A percentile compares a stretch with the other conserved stretches of the same genome.
Evolutionary conservation across 768 basidiomycete species (phyloP).

Genomic region (Termitomyces sp.): DNA sequence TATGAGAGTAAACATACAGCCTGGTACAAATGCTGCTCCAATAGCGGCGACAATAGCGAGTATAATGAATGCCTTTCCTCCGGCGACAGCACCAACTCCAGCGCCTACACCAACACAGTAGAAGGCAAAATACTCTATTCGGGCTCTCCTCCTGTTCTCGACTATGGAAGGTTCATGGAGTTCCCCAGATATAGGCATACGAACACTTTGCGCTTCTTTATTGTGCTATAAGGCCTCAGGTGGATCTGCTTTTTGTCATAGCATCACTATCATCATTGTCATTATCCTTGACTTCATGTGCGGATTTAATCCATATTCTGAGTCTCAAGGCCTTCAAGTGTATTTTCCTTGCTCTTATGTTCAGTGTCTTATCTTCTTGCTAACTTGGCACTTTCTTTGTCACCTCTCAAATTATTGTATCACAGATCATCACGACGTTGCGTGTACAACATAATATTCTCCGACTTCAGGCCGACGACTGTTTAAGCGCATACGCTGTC

Average conservation of each 20-base stretch:
- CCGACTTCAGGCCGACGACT: neutral
- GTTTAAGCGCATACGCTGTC: neutral
- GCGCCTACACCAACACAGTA: constrained; percentile 13
- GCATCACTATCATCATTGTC: neutral
- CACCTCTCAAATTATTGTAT: neutral
- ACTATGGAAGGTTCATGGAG: neutral
- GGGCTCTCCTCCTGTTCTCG: neutral
- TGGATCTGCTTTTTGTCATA: neutral
- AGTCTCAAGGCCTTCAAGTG: neutral
- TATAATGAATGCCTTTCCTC: constrained; percentile 70
- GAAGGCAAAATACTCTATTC: neutral
- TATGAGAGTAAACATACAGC: neutral
- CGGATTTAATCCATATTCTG: neutral
- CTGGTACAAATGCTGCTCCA: constrained; percentile 22
- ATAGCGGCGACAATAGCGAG: constrained; percentile 59
- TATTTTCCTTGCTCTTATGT: neutral
- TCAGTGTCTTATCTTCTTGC: neutral
- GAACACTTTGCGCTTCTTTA: neutral
- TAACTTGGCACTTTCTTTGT: neutral
- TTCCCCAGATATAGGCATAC: neutral
- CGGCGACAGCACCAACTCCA: constrained; percentile 12
- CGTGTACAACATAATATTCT: neutral
- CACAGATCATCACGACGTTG: neutral
- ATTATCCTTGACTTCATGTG: neutral
- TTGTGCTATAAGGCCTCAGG: neutral